Base-by-base conservation (phyloP, 176 grass and related monocot genomes). In the Sorghum bicolor region DNA sequence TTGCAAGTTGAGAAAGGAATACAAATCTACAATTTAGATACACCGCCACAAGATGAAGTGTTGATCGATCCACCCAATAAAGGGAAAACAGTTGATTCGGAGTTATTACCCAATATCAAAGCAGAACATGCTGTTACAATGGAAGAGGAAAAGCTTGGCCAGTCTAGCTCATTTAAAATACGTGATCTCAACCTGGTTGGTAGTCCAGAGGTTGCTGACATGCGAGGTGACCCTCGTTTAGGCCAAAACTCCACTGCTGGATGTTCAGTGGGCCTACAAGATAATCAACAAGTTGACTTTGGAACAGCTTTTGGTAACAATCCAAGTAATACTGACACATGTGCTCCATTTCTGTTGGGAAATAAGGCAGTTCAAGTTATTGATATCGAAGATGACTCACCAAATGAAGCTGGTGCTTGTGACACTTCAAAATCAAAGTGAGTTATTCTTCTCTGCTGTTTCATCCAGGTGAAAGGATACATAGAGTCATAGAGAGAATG, bases 121-220 rank as follows among this genome's bases (percentile, higher is more conserved):
- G 82, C 16, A 62, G 83, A 85, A 77, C 9, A 81, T 71, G 70
- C 41, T 78, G 71, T 68, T 5, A 74, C 36, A 50, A 77, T 86
- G 65, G 87, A 95, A 86, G 87, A 94, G 62, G 83, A 88, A 81
- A 94, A 92, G 29, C 70, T 86, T 37, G 77, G 66, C 29, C 85
- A 89, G 58, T 73, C 89, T 66, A 82, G 68, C 48, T 94, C 96
- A 61, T 98, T 99, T 96, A 92, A 98, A 83, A 93, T 88, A 34
- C 86, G 85, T 80, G 97, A 96, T 81, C 93, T 96, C 34, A 99
- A 99, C 78, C 75, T 99, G 47, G 81, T 93, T 85, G 86, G 89
- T 69, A 86, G 79, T 85, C 89, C 87, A 64, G 97, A 96, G 75
- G 78, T 91, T 82, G 76, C 84, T 75, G 93, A 99, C 77, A 88